Evolutionary conservation across 768 basidiomycete species (phyloP).

Genomic region (Clitopilus hobsonii): DNA sequence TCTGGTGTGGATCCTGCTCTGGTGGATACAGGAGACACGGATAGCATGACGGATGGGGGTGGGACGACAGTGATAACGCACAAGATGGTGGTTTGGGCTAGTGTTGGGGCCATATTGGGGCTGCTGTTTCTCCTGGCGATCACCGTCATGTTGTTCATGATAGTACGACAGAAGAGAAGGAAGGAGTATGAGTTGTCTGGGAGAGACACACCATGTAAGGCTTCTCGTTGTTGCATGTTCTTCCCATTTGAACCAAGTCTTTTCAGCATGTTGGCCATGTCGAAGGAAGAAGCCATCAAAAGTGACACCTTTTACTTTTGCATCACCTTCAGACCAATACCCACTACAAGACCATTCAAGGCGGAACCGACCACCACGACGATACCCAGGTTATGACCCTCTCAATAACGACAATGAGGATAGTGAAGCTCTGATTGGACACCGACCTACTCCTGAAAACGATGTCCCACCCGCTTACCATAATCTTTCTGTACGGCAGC

Average conservation of each 20-base stretch:
- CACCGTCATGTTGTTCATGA: constrained; percentile 23
- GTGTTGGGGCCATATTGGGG: constrained; percentile 1
- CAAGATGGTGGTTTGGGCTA: not conserved
- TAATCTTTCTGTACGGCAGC: not conserved
- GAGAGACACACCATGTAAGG: not conserved
- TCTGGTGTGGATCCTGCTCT: not conserved
- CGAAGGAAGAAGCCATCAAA: not conserved
- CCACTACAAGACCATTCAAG: not conserved
- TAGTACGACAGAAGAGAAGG: constrained; percentile 19
- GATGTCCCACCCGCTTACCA: not conserved
- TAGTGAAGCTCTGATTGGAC: not conserved
- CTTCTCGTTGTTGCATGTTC: not conserved
- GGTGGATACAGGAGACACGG: not conserved
- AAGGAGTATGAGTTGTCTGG: not conserved
- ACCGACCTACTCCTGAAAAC: not conserved
- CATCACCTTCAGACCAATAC: not conserved
- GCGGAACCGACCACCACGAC: not conserved
- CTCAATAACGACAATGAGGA: not conserved
- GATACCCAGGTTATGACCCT: not conserved
- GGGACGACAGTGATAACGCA: not conserved
- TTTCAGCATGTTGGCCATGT: not conserved
- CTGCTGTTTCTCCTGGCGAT: constrained; percentile 24
- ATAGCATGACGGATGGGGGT: not conserved
- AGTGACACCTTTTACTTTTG: not conserved
- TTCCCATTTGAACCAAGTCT: not conserved